Percentiles rank a stretch among this genome's conserved stretches.
These are phyloP conservation scores for Dichotomocladium elegans DNA, from an alignment of 371 early-diverging fungal species.

Conservation along the genomic window DNA sequence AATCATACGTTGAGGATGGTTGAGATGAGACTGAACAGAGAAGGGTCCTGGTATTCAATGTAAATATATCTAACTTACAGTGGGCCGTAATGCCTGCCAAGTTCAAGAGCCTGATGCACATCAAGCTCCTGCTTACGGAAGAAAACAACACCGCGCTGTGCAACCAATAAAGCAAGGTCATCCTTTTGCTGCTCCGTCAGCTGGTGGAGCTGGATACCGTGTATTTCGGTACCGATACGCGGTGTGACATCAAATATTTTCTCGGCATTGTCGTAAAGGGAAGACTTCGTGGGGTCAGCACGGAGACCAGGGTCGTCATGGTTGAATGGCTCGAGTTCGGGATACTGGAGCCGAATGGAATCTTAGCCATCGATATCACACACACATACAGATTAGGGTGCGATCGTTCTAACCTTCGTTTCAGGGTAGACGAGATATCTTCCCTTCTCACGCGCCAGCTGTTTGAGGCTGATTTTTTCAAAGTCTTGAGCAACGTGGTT, in stretches of 20 bases:
- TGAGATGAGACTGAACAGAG: too few relatives aligned
- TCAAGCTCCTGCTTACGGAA: slow-evolving; percentile 58
- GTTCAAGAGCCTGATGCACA: slow-evolving; percentile 43
- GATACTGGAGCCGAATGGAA: slow-evolving; percentile 14
- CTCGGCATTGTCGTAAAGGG: slow-evolving; percentile 51
- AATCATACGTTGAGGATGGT: too few relatives aligned
- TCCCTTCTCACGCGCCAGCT: slow-evolving; percentile 35
- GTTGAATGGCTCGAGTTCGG: slow-evolving; percentile 26
- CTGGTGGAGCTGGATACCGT: slow-evolving; percentile 50
- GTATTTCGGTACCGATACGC: slow-evolving; percentile 67
- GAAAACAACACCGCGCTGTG: slow-evolving; percentile 63
- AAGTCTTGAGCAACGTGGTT: slow-evolving; percentile 24
- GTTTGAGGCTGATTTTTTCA: slow-evolving; percentile 31
- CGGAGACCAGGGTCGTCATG: slow-evolving; percentile 42
- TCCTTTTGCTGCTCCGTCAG: slow-evolving; percentile 53
- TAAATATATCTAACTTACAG: slow-evolving; percentile 11
- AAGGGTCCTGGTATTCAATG: neutral
- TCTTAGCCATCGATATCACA: neutral
- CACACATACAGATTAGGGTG: neutral
- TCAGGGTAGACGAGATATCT: slow-evolving; percentile 35
- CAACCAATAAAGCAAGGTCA: slow-evolving; percentile 54
- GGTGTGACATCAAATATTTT: slow-evolving; percentile 60
- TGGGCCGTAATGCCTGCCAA: slow-evolving; percentile 51
- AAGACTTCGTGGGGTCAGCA: slow-evolving; percentile 57
- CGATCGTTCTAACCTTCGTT: slow-evolving; percentile 17